Evolutionary conservation across 164 flowering plant species (phyloP), one percentile per base, ranked within the genome.

Genomic region (Magnolia kwangsiensis): DNA sequence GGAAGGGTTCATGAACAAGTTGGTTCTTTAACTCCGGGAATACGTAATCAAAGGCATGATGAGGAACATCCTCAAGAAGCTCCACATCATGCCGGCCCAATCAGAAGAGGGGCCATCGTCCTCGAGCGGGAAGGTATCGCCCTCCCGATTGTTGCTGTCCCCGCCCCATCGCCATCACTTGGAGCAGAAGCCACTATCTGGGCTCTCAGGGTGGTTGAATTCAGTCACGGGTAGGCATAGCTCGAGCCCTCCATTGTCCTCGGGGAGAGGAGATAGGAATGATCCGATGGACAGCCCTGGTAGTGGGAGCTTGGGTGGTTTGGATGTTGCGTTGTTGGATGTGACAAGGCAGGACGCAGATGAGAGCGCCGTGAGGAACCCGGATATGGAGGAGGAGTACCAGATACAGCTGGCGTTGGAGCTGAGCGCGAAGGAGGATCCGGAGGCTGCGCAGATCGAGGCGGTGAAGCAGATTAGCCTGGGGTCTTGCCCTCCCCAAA

Each of bases 381-480:
- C 93, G 55, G 96, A 84, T 77, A 72, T 90, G 65, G 97, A 93
- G 78, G 99, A 95, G 82, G 98, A 93, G 82, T 93, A 90, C 88
- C 98, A 93, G 80, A 92, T 96, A 85, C 97, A 93, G 78, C 63
- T 93, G 85, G 98, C 98, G 49, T 80, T 96, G 88, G 98, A 90
- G 81, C 80, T 96, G 88, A 96, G 99, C 84, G 98, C 96, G 3
- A 90, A 86, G 78, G 99, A 93, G 84, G 99, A 93, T 82, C 98
- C 98, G 29, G 98, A 96, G 79, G 98, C 98, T 5, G 92, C 85
- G 78, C 98, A 95, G 84, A 95, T 95, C 80, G 98, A 95, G 83
- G 97, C 96, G 76, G 97, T 92, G 37, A 95, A 95, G 89, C 97
- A 93, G 87, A 91, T 95, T 67, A 95, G 99, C 84, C 85, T 95